Conservation (phyloP, 768 basidiomycete genomes). For the Tephrocybe sp. region DNA sequence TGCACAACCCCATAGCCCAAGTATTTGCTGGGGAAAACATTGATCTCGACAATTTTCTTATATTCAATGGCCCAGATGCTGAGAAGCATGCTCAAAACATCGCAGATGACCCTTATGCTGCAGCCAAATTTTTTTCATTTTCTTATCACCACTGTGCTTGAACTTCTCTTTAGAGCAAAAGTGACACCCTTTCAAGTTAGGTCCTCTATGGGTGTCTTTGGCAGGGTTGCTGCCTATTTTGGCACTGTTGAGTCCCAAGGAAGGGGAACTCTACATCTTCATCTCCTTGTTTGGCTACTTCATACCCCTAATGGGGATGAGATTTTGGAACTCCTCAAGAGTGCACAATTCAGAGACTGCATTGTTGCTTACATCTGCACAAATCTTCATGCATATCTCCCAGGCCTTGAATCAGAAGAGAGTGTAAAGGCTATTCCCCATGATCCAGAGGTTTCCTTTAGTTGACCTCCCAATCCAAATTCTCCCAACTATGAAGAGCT, state of each 20-base stretch:
- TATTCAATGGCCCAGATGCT: constrained; percentile 23
- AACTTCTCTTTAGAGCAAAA: constrained; percentile 29
- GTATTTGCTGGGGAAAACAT: constrained; percentile 42
- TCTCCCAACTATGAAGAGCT: constrained; percentile 18
- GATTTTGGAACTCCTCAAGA: constrained; percentile 24
- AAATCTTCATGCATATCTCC: constrained; percentile 32
- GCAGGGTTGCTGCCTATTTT: constrained; percentile 31
- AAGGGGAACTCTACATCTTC: constrained; percentile 34
- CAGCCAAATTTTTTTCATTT: constrained; percentile 14
- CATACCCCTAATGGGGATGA: constrained; percentile 27
- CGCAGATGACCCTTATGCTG: constrained; percentile 29
- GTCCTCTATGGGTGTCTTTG: constrained; percentile 29
- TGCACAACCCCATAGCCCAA: constrained; percentile 43
- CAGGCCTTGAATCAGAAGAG: constrained; percentile 26
- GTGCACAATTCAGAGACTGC: constrained; percentile 24
- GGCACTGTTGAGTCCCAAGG: constrained; percentile 40
- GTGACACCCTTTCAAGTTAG: constrained; percentile 17
- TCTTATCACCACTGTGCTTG: constrained; percentile 28
- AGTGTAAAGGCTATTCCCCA: constrained; percentile 22
- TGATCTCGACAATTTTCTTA: constrained; percentile 37
- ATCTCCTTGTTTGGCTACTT: constrained; percentile 32
- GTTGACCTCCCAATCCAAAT: constrained; percentile 27
- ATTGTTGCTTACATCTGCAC: constrained; percentile 29
- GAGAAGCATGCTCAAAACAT: constrained; percentile 23
- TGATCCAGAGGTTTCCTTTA: constrained; percentile 30